Base-by-base conservation (phyloP, 768 basidiomycete genomes). In the Lactarius hatsudake region DNA sequence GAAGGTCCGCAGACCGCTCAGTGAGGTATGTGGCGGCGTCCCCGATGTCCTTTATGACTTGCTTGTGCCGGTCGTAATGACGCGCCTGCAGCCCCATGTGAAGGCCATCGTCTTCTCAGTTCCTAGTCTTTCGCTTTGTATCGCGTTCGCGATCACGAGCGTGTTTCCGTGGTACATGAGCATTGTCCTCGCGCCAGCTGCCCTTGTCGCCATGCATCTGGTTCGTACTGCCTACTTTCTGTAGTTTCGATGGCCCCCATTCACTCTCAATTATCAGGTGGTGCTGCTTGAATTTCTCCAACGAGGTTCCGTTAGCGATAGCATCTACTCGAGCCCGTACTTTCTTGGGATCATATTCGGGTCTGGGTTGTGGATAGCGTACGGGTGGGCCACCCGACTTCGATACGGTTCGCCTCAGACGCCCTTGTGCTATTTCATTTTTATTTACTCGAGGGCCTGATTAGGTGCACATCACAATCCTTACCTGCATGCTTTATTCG, bases 1-100 rank as follows among this genome's bases (percentile, higher is more conserved):
- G 48, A 83, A 84, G 71, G 84, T 83, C 71, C 78, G 81, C 34
- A 84, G 84, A 66, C 87, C 88, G 10, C 77, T 97, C 40, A 90
- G 83, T 73, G 90, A 94, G 71, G 89, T 89, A 67, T 59, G n/a
- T n/a, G n/a, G n/a, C n/a, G n/a, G n/a, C n/a, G n/a, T n/a, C n/a
- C n/a, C n/a, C n/a, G n/a, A n/a, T n/a, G 10, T 34, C 28, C n/a
- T 51, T 54, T 42, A 18, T 30, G 55, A 5, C 23, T 10, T 38
- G 36, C 36, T 38, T 38, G 20, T 20, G 43, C 23, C 26, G 51
- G 32, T 23, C 34, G 34, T 4, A 18, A 17, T 48, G n/a, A 48
- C 32, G 12, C 20, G 17, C n/a, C 12, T 54, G 38, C 30, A 68
- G 56, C 43, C 58, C 38, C 60, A 56, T 30, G 67, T 48, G 15